A percentile compares a stretch with the other conserved stretches of the same genome.
These are phyloP conservation scores for Gyrodon lividus DNA, from an alignment of 768 basidiomycete species.

Conservation along the genomic window DNA sequence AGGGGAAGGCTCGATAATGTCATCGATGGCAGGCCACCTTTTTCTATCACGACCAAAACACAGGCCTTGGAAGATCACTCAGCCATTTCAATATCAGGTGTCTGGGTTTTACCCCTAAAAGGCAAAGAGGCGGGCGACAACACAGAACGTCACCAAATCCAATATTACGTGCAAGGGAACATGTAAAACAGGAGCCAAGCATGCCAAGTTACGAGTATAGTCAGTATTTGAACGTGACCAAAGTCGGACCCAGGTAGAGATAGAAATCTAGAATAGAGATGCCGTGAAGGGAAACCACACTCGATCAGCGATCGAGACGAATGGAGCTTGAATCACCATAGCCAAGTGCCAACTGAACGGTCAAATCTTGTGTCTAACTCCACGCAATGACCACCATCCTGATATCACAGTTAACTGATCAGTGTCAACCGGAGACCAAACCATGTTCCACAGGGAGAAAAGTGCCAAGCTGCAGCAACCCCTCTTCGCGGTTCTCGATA, in stretches of 20 bases:
- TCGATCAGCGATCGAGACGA: slow-evolving; percentile 23
- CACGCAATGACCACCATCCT: background rate
- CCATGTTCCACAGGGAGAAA: too few species aligned
- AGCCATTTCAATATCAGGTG: slow-evolving; percentile 31
- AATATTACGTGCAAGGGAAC: background rate
- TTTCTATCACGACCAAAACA: slow-evolving; percentile 29
- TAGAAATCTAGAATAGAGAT: slow-evolving; percentile 15
- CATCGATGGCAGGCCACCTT: slow-evolving; percentile 20
- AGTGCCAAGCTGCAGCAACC: too few species aligned
- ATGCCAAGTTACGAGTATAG: slow-evolving; percentile 1
- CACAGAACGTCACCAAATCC: background rate
- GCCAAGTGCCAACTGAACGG: background rate
- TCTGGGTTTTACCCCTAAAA: slow-evolving; percentile 23
- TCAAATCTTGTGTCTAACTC: background rate
- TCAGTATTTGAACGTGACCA: slow-evolving; percentile 3
- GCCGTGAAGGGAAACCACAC: slow-evolving; percentile 2
- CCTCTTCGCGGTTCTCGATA: too few species aligned
- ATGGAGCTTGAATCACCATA: background rate
- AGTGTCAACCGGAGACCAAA: too few species aligned
- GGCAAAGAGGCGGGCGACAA: slow-evolving; percentile 18
- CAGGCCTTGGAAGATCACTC: slow-evolving; percentile 26
- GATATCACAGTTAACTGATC: background rate
- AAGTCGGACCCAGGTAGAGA: too few species aligned
- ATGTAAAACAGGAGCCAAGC: background rate
- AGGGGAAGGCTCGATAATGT: slow-evolving; percentile 29